Evolutionary conservation across 495 filamentous ascomycete species (phyloP).

Genomic region (Tuber aestivum): DNA sequence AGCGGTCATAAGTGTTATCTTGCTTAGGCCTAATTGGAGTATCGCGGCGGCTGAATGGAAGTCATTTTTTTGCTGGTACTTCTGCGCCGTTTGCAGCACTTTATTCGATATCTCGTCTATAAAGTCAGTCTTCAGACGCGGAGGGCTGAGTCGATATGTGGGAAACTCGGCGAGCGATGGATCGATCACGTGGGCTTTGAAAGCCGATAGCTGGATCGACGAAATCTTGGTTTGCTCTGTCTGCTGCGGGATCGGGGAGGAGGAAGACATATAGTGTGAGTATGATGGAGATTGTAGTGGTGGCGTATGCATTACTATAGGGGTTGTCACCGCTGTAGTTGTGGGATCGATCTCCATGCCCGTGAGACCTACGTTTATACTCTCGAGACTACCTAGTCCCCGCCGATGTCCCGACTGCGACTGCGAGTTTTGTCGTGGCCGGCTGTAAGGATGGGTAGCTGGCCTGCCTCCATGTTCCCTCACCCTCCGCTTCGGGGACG

Average conservation of each 20-base stretch:
- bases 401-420: neutral
- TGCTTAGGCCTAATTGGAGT: neutral
- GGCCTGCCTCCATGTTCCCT: neutral
- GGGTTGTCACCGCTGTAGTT: neutral
- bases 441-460: neutral
- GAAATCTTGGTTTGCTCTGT: slow-evolving; percentile 3
- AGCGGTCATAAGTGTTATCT: neutral
- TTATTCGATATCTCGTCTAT: neutral
- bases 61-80: neutral
- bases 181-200: neutral
- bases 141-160: neutral
- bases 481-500: neutral
- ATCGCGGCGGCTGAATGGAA: neutral
- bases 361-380: neutral
- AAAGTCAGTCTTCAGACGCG: neutral
- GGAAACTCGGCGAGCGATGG: neutral
- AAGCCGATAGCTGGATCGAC: neutral
- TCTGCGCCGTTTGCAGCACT: neutral
- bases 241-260: neutral
- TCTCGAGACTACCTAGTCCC: neutral
- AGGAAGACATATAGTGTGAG: neutral
- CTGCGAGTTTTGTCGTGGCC: neutral
- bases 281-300: neutral
- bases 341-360: neutral
- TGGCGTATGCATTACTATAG: neutral